These are phyloP conservation scores for Plantago major DNA, from an alignment of 257 asterid genomes.

Conservation along the genomic window DNA sequence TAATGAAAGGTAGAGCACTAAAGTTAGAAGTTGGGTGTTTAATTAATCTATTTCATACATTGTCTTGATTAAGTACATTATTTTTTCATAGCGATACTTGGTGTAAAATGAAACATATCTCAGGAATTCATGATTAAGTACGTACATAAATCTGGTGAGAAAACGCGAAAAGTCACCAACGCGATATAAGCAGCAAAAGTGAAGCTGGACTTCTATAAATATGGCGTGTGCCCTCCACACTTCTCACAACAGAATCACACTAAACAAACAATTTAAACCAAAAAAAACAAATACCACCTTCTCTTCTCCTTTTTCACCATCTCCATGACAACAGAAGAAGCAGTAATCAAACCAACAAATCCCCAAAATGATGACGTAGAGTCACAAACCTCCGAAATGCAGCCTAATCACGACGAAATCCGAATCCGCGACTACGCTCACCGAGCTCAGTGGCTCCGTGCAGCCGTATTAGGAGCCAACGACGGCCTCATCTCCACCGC, in stretches of 20 bases:
- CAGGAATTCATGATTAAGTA: no score
- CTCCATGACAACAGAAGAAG: slow-evolving; percentile 21
- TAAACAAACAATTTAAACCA: not conserved
- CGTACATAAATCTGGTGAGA: no score
- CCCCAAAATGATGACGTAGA: slow-evolving; percentile 33
- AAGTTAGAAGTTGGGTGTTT: no score
- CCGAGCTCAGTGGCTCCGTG: slow-evolving; percentile 74
- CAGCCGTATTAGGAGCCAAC: slow-evolving; percentile 67
- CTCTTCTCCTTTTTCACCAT: not conserved
- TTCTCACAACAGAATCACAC: slow-evolving; percentile 12
- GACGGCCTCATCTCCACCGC: slow-evolving; percentile 69
- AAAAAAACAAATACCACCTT: not conserved
- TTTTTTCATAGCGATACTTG: no score
- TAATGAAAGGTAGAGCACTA: no score
- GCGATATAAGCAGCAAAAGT: no score
- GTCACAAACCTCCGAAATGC: slow-evolving; percentile 9
- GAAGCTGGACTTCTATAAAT: slow-evolving; percentile 26
- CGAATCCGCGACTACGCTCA: slow-evolving; percentile 38
- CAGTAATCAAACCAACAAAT: not conserved
- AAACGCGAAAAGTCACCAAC: no score
- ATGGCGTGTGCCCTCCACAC: slow-evolving; percentile 59
- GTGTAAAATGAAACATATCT: no score
- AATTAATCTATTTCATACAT: no score
- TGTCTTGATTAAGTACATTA: no score
- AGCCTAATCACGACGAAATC: not conserved